phyloP scores from a whole-genome alignment of 257 asterid species.

The Solanum okadae region DNA sequence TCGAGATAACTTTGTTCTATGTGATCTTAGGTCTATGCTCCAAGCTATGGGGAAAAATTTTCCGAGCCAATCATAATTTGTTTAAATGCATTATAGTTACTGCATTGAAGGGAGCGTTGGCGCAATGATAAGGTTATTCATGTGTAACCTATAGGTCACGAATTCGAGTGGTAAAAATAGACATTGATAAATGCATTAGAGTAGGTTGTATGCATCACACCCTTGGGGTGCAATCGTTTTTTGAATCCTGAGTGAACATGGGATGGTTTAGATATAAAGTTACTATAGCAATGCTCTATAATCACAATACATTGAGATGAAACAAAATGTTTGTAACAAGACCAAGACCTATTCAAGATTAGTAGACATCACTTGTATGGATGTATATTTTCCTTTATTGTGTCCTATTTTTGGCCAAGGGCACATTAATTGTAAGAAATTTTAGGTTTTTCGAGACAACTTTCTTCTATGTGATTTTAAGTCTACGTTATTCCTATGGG shows the following conservation, averaged over 20 bases:
- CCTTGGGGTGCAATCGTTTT: neutral
- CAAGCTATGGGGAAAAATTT: neutral
- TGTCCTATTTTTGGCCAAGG: no score
- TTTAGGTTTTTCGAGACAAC: no score
- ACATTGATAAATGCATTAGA: neutral
- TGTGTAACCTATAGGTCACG: neutral
- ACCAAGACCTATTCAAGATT: neutral
- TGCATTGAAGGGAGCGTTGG: rapidly evolving
- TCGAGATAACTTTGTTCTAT: rapidly evolving
- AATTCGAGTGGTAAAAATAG: neutral
- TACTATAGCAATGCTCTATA: neutral
- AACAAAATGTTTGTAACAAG: neutral
- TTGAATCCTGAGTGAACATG: no score
- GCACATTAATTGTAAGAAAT: no score
- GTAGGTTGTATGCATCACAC: neutral
- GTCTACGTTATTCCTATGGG: neutral
- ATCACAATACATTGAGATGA: neutral
- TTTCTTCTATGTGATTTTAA: no score
- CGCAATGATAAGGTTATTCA: rapidly evolving
- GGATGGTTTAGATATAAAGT: no score
- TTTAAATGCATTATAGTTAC: neutral
- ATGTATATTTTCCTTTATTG: no score
- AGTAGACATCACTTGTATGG: neutral
- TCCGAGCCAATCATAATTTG: neutral
- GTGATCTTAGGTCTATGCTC: neutral